Conservation (phyloP, 169 alveolate genomes). For the Pseudocohnilembus persalinus region DNA sequence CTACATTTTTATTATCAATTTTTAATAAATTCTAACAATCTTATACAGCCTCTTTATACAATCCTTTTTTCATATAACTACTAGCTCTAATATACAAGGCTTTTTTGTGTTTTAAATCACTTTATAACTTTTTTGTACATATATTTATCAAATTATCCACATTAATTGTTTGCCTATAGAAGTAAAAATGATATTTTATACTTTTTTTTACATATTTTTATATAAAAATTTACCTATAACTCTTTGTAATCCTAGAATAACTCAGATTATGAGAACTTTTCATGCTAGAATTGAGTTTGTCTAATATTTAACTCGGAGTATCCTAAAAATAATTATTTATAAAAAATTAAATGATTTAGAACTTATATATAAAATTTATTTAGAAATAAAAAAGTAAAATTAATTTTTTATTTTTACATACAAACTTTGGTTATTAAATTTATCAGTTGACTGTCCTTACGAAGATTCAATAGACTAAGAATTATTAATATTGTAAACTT, state of each 20-base stretch:
- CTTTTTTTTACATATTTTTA: neutral
- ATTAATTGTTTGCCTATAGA: conserved; percentile 49
- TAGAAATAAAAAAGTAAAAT: too few relatives aligned
- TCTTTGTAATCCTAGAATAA: neutral
- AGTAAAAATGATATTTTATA: neutral
- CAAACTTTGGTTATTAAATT: too few relatives aligned
- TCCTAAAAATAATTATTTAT: too few relatives aligned
- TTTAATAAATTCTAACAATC: conserved; percentile 66
- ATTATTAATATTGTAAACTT: too few relatives aligned
- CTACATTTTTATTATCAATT: conserved; percentile 59
- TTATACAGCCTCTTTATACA: conserved; percentile 55
- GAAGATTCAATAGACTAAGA: too few relatives aligned
- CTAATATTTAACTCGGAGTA: neutral
- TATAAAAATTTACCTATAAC: neutral
- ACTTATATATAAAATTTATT: too few relatives aligned
- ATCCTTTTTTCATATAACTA: conserved; percentile 66
- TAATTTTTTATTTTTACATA: too few relatives aligned
- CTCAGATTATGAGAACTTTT: neutral
- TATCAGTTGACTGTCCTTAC: too few relatives aligned
- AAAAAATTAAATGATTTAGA: too few relatives aligned
- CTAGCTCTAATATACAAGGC: conserved; percentile 81
- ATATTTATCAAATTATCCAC: conserved; percentile 75
- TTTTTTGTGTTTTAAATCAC: conserved; percentile 76
- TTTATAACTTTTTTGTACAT: conserved; percentile 72
- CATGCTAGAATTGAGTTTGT: neutral